Base-by-base conservation (phyloP, 1,284 basidiomycete species). In the Tausonia pullulans region DNA sequence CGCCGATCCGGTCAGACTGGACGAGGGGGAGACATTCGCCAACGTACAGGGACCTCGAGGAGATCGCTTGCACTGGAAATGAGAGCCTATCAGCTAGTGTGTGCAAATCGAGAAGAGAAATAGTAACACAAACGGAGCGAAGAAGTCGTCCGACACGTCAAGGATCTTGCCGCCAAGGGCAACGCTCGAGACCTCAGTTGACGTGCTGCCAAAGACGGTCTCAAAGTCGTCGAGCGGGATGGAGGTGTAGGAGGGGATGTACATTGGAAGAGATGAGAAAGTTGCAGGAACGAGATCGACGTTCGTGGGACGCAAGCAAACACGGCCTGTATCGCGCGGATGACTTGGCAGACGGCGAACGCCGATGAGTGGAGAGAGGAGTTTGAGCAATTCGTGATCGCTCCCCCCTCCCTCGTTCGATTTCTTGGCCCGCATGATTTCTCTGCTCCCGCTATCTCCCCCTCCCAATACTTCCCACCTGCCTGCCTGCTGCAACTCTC, bases 111-210 rank as follows among this genome's bases (percentile, higher is more conserved):
- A 11, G 10, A n/a, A 14, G 53, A 50, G 13, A 59, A 55, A 40
- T 8, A 48, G n/a, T 16, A 27, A 39, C 39, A 60, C 64, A 4
- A 4, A 62, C 69, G 86, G 84, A 9, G 90, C 92, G 72, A 98
- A 98, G 80, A 98, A 98, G 69, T 98, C 93, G 75, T 98, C 95
- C 5, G 91, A 96, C 63, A 88, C 85, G 7, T 82, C 80, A 45
- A 88, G 75, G 67, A 97, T 80, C 64, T 81, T 75, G 10, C 86
- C 92, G 40, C 92, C 95, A 11, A 98, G 79, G 0, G 87, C 85
- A 14, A 86, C 85, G 69, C 88, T 91, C 16, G 95, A 97, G 40
- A 98, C 82, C 76, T 98, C 96, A 91, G 69, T 87, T 40, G 80
- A 79, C 4, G 79, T 77, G 27, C 79, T 74, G 71, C 75, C 78